phyloP scores from a whole-genome alignment of 2,329 filamentous ascomycete genomes.

The Curvularia spicifera region DNA sequence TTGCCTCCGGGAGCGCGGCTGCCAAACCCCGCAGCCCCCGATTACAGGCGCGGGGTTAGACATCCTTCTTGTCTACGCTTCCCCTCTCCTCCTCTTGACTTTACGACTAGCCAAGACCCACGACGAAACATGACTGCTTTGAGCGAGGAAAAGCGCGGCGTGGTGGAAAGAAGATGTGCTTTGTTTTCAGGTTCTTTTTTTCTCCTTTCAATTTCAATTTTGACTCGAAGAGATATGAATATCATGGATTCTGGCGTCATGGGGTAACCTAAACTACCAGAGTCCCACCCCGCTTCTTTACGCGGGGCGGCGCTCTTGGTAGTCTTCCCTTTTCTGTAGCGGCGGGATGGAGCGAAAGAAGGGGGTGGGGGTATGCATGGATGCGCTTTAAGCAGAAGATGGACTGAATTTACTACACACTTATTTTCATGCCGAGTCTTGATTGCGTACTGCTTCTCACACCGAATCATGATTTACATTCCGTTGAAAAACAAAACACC shows the following conservation, averaged over 20 bases:
- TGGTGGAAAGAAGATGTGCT: slow-evolving; percentile 24
- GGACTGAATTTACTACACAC: slow-evolving; percentile 20
- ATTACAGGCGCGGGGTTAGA: too few species aligned
- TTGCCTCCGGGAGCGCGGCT: neutral
- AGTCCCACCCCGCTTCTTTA: slow-evolving; percentile 20
- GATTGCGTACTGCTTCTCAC: neutral
- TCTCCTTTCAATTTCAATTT: slow-evolving; percentile 11
- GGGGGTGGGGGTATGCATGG: slow-evolving; percentile 1
- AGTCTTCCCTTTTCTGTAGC: slow-evolving; percentile 31
- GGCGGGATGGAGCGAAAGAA: neutral
- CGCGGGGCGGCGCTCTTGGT: slow-evolving; percentile 20
- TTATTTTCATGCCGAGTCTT: neutral
- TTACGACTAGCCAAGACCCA: slow-evolving; percentile 15
- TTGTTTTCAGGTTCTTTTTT: slow-evolving; percentile 7
- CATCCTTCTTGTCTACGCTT: too few species aligned
- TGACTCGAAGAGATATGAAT: slow-evolving; percentile 22
- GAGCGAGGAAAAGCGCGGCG: slow-evolving; percentile 18
- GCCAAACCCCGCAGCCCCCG: too few species aligned
- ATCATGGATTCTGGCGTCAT: slow-evolving; percentile 41
- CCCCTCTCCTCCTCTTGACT: slow-evolving; percentile 1
- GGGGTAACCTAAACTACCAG: slow-evolving; percentile 18
- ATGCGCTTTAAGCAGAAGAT: slow-evolving; percentile 20
- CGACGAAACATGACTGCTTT: slow-evolving; percentile 22
- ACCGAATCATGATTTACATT: too few species aligned
- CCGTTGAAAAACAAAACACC: too few species aligned